These are phyloP conservation scores for Orbilia ellipsospora DNA, from an alignment of 2,329 filamentous ascomycete species.

Conservation along the genomic window DNA sequence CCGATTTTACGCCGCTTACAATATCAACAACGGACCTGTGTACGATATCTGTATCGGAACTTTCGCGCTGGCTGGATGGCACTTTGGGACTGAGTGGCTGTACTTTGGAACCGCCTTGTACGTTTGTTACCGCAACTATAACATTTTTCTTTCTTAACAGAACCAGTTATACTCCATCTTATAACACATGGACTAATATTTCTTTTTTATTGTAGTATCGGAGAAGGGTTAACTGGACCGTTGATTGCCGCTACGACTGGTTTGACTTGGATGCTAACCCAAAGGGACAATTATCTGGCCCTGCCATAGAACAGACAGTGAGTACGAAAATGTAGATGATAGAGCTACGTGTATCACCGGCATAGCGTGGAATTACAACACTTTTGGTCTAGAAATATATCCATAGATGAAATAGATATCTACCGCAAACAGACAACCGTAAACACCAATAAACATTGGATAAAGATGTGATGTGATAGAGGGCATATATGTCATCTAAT, in stretches of 20 bases:
- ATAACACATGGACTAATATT: not conserved
- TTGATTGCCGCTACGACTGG: conserved; percentile 69
- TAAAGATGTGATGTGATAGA: not conserved
- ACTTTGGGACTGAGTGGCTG: conserved; percentile 84
- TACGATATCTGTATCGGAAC: conserved; percentile 87
- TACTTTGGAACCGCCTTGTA: conserved; percentile 80
- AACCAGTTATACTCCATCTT: not conserved
- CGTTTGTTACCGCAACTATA: conserved; percentile 61
- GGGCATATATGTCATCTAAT: too few relatives aligned
- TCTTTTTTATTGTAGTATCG: conserved; percentile 58
- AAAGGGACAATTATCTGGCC: conserved; percentile 33
- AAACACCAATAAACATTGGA: not conserved
- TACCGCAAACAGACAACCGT: not conserved
- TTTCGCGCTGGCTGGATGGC: conserved; percentile 79
- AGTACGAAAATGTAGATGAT: not conserved
- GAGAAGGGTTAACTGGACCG: conserved; percentile 70
- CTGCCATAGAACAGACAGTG: conserved; percentile 6
- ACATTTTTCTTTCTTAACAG: not conserved
- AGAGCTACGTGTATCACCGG: not conserved
- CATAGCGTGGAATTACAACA: not conserved
- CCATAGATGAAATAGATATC: not conserved
- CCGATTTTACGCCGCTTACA: conserved; percentile 84
- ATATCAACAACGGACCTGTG: conserved; percentile 76
- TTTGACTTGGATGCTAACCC: conserved; percentile 69
- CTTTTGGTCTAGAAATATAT: not conserved